These are phyloP conservation scores for Backusella tarrabulga DNA, from an alignment of 192 early-diverging fungal genomes.

Conservation along the genomic window DNA sequence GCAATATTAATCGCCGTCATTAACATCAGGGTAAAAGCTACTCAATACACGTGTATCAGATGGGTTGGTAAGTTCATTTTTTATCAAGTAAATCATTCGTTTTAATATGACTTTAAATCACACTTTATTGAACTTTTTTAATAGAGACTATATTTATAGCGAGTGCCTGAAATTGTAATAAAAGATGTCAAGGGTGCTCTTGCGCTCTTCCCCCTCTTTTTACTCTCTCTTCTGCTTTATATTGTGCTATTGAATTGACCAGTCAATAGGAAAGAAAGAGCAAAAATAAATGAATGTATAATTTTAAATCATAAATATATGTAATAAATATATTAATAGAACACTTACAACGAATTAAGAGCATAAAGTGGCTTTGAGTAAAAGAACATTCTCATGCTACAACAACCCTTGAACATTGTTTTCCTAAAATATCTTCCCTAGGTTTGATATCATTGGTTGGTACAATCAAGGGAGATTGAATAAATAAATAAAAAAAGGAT, in stretches of 20 bases:
- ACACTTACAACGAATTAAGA: background rate
- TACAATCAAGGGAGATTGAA: background rate
- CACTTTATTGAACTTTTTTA: background rate
- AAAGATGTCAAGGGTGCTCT: background rate
- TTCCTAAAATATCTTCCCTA: background rate
- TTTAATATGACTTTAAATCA: background rate
- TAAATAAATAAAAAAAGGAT: background rate
- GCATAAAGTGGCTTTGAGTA: constrained; percentile 1
- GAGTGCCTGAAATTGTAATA: background rate
- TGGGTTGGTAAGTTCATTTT: background rate
- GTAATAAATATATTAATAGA: background rate
- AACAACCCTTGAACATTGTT: background rate
- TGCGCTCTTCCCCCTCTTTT: background rate
- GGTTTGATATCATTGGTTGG: background rate
- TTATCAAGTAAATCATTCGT: background rate
- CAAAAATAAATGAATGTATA: background rate
- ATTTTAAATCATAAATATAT: background rate
- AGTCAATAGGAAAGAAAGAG: background rate
- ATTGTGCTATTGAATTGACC: background rate
- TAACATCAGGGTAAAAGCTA: background rate
- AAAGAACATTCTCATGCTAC: background rate
- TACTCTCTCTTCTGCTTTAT: background rate
- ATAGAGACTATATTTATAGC: background rate
- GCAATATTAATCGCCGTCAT: background rate
- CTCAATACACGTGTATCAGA: background rate